Evolutionary conservation across 805 yeast species (phyloP), one percentile per base, ranked within the genome.

Genomic region (Huiozyma naganishii): DNA sequence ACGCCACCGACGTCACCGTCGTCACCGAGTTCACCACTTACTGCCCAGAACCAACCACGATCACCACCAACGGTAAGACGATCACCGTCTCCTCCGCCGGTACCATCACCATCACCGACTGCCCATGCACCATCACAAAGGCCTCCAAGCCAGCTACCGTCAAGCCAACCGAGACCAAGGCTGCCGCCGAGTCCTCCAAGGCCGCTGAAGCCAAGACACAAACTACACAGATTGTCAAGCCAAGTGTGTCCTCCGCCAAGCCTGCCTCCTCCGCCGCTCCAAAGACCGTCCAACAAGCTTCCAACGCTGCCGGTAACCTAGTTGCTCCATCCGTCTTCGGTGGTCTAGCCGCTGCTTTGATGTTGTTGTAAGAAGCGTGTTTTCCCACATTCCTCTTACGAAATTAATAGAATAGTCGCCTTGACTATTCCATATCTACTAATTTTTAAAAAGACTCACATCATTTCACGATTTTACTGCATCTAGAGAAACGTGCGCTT

Each of bases 131-230:
- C n/a, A 30, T 11, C 33, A 30, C 33, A 8, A 8, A 30, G n/a
- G 33, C 33, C n/a, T 9, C 33, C 33, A 30, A 30, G 33, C 33
- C 33, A 30, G 33, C 33, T 30, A 82, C 77, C 60, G 42, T 52
- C 27, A 49, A 36, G 48, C 32, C 29, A 23, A 9, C 27, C 7
- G 23, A 30, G 30, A 34, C 46, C 28, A 28, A 27, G 13, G 40
- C 39, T 35, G 36, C 51, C 39, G 36, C 51, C 39, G 45, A 56
- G 28, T 51, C 54, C 27, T 49, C 53, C 13, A 52, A 34, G 29
- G 40, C 47, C 28, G 37, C 47, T 10, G 32, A 39, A 27, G 28
- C 42, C 37, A 8, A 41, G 33, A 17, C 23, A 17, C 36, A 12
- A 37, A 39, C 53, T 33, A 29, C 44, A 27, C 13, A 46, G 40